Evolutionary conservation across 768 basidiomycete genomes (phyloP).

Genomic region (Macrocybe gigantea): DNA sequence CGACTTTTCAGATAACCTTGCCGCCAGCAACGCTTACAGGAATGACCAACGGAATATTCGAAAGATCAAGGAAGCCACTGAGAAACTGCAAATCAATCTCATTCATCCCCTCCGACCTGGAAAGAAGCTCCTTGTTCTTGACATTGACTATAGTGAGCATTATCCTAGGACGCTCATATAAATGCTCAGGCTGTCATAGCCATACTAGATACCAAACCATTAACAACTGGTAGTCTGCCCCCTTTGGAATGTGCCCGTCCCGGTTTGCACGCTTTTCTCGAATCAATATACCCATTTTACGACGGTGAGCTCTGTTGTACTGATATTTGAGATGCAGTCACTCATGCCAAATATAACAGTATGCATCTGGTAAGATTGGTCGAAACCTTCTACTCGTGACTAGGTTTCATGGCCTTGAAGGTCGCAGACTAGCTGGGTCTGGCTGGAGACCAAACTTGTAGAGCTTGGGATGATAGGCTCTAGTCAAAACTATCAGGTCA

Average conservation of each 20-base stretch:
- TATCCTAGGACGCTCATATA: background rate
- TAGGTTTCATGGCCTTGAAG: slow-evolving; percentile 24
- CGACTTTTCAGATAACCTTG: slow-evolving; percentile 61
- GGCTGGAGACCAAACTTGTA: slow-evolving; percentile 83
- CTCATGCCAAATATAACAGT: slow-evolving; percentile 23
- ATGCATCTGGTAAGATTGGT: slow-evolving; percentile 63
- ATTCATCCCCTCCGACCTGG: slow-evolving; percentile 73
- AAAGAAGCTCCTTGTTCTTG: slow-evolving; percentile 79
- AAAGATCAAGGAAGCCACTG: slow-evolving; percentile 69
- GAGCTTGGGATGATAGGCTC: slow-evolving; percentile 83
- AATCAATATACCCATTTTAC: slow-evolving; percentile 74
- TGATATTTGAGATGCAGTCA: background rate
- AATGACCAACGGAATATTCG: slow-evolving; percentile 79
- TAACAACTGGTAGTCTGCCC: slow-evolving; percentile 77
- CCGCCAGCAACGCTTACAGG: slow-evolving; percentile 52
- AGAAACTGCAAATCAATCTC: slow-evolving; percentile 58
- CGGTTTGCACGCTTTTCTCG: slow-evolving; percentile 77
- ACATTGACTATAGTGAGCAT: slow-evolving; percentile 78
- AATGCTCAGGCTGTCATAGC: slow-evolving; percentile 33
- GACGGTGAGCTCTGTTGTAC: slow-evolving; percentile 43
- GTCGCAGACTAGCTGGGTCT: slow-evolving; percentile 86
- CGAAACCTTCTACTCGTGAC: background rate
- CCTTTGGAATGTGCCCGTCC: slow-evolving; percentile 81
- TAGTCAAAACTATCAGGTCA: slow-evolving; percentile 62
- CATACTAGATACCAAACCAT: slow-evolving; percentile 79